Evolutionary conservation across 306 rosid species (phyloP).

Genomic region (Sesbania bispinosa): DNA sequence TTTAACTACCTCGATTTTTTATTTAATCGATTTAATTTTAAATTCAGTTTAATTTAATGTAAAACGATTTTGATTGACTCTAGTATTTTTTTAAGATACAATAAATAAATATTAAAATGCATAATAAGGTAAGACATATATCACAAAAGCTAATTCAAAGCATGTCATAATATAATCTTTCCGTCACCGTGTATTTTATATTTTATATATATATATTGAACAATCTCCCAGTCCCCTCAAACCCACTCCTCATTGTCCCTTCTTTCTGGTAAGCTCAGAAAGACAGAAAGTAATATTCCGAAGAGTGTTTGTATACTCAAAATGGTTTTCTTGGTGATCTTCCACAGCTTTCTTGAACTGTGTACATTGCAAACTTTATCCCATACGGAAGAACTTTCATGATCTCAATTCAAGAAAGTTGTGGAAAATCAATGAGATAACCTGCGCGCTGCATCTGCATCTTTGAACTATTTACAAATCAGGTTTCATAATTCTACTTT

Average conservation of each 20-base stretch:
- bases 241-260: background rate
- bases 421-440: constrained; percentile 15
- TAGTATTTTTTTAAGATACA: too few relatives aligned
- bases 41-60: too few relatives aligned
- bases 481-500: background rate
- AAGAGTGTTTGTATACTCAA: background rate
- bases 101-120: too few relatives aligned
- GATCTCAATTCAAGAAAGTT: background rate
- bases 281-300: background rate
- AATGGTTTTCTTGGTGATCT: background rate
- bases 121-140: too few relatives aligned
- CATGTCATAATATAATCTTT: too few relatives aligned
- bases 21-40: too few relatives aligned
- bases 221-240: background rate
- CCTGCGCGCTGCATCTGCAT: background rate
- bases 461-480: background rate
- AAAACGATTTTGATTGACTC: too few relatives aligned
- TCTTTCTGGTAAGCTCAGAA: background rate
- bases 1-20: too few relatives aligned
- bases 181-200: too few relatives aligned
- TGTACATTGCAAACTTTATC: background rate
- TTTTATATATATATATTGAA: background rate
- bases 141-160: too few relatives aligned
- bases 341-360: constrained; percentile 16
- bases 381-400: background rate